Percentiles rank a stretch among this genome's conserved stretches.
Conservation (phyloP, 2,329 filamentous ascomycete genomes). For the Zymoseptoria ardabiliae region DNA sequence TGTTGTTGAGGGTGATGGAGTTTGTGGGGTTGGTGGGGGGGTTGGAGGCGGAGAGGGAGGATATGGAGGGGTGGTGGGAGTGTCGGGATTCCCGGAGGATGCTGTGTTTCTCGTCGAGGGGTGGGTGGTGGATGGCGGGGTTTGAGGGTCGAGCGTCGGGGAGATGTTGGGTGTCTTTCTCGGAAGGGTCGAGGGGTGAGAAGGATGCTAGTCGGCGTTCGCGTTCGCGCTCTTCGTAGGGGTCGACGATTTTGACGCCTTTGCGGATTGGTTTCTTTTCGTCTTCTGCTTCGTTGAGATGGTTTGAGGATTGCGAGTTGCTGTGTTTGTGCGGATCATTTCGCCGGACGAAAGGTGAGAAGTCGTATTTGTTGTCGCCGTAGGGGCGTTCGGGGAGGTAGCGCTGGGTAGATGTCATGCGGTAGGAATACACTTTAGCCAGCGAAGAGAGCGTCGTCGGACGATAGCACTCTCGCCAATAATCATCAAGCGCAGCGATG, state of each 20-base stretch:
- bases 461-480: slow-evolving; percentile 95
- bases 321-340: slow-evolving; percentile 30
- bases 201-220: not conserved
- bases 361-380: slow-evolving; percentile 67
- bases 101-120: slow-evolving; percentile 31
- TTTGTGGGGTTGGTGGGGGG: slow-evolving; percentile 6
- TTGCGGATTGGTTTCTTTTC: slow-evolving; percentile 61
- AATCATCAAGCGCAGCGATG: slow-evolving; percentile 72
- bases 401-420: slow-evolving; percentile 81
- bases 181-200: not conserved
- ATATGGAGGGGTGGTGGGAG: not conserved
- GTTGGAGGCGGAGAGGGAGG: slow-evolving; percentile 1
- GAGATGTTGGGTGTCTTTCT: not conserved
- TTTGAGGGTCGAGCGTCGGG: not conserved
- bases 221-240: slow-evolving; percentile 29
- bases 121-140: not conserved
- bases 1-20: not conserved
- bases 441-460: slow-evolving; percentile 83
- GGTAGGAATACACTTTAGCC: slow-evolving; percentile 84
- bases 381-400: slow-evolving; percentile 66
- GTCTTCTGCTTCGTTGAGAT: slow-evolving; percentile 18
- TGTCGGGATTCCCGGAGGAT: slow-evolving; percentile 31
- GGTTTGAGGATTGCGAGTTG: not conserved
- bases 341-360: slow-evolving; percentile 81
- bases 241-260: slow-evolving; percentile 62